These are phyloP conservation scores for Strobilomyces dryophilus DNA, from an alignment of 768 basidiomycete species.

Conservation along the genomic window DNA sequence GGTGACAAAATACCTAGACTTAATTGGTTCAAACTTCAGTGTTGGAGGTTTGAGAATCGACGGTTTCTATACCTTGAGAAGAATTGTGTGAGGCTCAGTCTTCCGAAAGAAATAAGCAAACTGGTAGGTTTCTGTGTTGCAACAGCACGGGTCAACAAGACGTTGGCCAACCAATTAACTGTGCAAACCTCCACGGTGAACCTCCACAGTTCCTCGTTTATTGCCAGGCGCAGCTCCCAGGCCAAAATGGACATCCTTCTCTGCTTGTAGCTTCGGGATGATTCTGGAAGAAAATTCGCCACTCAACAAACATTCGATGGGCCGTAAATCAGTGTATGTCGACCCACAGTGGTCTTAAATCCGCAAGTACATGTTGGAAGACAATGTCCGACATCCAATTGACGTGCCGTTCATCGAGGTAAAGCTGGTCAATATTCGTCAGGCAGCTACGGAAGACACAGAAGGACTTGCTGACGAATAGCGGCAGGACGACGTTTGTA, in stretches of 20 bases:
- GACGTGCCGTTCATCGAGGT: constrained; percentile 84
- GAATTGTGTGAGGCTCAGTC: constrained; percentile 74
- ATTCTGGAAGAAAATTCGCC: constrained; percentile 40
- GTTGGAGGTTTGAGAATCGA: neutral
- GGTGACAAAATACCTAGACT: constrained; percentile 43
- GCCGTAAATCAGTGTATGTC: neutral
- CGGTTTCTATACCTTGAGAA: constrained; percentile 63
- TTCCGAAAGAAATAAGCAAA: constrained; percentile 88
- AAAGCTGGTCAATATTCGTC: constrained; percentile 45
- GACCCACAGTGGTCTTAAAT: constrained; percentile 66
- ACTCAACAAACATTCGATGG: neutral
- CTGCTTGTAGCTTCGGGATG: constrained; percentile 59
- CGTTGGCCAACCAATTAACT: neutral
- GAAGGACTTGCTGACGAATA: constrained; percentile 52
- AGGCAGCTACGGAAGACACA: neutral
- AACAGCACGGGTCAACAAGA: constrained; percentile 4
- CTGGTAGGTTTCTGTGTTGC: constrained; percentile 69
- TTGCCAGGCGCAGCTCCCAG: constrained; percentile 38
- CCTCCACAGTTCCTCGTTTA: constrained; percentile 73
- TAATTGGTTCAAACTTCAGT: neutral
- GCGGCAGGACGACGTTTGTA: constrained; percentile 63
- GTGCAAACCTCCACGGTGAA: constrained; percentile 71
- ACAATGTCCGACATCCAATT: constrained; percentile 87
- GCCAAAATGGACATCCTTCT: constrained; percentile 44
- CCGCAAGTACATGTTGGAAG: constrained; percentile 76